Evolutionary conservation across 2,329 filamentous ascomycete genomes (phyloP), one percentile per base, ranked within the genome.

Genomic region (Apiospora kogelbergensis): DNA sequence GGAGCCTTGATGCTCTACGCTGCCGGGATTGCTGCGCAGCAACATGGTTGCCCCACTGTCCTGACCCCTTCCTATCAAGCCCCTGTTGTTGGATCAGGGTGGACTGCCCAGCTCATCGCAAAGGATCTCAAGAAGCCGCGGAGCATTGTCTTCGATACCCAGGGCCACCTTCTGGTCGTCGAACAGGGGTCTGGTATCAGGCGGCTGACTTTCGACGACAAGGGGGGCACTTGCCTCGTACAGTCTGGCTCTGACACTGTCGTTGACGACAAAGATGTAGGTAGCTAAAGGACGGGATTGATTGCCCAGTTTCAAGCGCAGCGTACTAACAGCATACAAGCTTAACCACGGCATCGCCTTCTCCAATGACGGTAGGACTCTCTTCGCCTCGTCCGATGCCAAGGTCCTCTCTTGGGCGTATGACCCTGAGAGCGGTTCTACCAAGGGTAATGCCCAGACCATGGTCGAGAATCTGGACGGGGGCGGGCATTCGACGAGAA

Each of bases 331-430:
- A n/a, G 0, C 30, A 60, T 9, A 22, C 30, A 63, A 88, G 84
- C 79, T 89, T 22, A 88, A 86, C 73, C 88, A 89, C 72, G 85
- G 86, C 60, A 80, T 89, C 65, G 83, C 86, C 45, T 75, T 89
- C 26, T 87, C 86, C 0, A 75, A 77, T 3, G 84, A 89, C 75
- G 84, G 85, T 67, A 82, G 79, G 44, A 87, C 83, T 1, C 76
- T 89, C 66, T 89, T 86, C 72, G 85, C 85, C 26, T 92, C 90
- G 0, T 86, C 85, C 1, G 75, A 83, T 2, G 82, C 86, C 66
- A 81, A 83, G 22, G 89, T 91, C 53, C 91, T 84, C 74, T 81
- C 86, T 1, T 93, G 90, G 89, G 76, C 82, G 48, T 94, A 94
- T 76, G 84, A 92, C 75, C 78, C 86, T 24, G 74, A 77, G 1